Evolutionary conservation across 2,329 filamentous ascomycete species (phyloP).

Genomic region (Colletotrichum sojae): DNA sequence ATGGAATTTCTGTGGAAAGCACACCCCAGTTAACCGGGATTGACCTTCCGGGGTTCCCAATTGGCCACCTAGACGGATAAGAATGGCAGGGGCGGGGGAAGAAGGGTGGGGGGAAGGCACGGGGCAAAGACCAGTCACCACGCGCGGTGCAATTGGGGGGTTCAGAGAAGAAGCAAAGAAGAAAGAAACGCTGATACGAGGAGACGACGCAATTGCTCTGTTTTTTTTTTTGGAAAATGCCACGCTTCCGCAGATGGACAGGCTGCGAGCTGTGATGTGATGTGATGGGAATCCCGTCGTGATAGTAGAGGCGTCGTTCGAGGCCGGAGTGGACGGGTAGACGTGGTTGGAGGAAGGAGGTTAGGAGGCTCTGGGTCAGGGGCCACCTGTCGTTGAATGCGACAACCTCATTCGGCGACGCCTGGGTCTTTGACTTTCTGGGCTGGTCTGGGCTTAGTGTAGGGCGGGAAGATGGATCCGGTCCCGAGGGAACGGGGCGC

Average conservation of each 20-base stretch:
- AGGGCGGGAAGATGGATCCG: constrained; percentile 32
- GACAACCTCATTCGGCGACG: constrained; percentile 22
- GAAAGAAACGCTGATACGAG: neutral
- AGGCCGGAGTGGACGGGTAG: neutral
- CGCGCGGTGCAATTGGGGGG: neutral
- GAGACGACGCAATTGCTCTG: constrained; percentile 3
- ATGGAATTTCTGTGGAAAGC: constrained; percentile 19
- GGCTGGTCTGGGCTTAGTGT: constrained; percentile 4
- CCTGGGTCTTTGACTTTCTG: neutral
- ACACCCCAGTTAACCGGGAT: constrained; percentile 13
- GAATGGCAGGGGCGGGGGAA: neutral
- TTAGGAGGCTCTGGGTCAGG: constrained; percentile 26
- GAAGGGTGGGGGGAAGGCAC: no score
- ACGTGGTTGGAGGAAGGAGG: constrained; percentile 3
- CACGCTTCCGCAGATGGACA: neutral
- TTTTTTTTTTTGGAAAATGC: constrained; percentile 9
- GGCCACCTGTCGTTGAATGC: constrained; percentile 27
- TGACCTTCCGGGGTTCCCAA: constrained; percentile 25
- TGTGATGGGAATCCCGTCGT: constrained; percentile 10
- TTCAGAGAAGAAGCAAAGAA: constrained; percentile 8
- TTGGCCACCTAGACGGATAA: constrained; percentile 25
- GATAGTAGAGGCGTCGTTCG: constrained; percentile 28
- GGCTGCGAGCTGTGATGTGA: neutral
- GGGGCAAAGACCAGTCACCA: constrained; percentile 13
- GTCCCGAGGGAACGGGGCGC: constrained; percentile 1